Evolutionary conservation across 208 protist species (phyloP).

Genomic region (Leishmania arabica): DNA sequence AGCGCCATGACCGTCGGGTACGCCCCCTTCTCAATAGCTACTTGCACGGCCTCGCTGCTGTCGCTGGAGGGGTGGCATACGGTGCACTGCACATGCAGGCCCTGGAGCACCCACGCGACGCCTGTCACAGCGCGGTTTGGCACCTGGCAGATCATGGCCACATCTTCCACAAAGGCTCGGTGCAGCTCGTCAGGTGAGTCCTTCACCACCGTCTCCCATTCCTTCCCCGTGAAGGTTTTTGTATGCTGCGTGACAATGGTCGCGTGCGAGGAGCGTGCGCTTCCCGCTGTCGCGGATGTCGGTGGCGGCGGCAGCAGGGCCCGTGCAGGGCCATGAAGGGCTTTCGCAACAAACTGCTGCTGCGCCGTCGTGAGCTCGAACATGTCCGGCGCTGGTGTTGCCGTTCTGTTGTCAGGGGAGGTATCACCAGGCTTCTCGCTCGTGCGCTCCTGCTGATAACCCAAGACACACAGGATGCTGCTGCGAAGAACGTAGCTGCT

Average conservation of each 20-base stretch:
- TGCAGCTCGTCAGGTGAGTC: conserved; percentile 31
- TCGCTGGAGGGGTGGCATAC: conserved; percentile 31
- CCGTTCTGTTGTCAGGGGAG: neutral
- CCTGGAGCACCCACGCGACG: conserved; percentile 29
- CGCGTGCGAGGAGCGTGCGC: conserved; percentile 2
- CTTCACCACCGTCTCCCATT: conserved; percentile 27
- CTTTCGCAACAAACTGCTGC: conserved; percentile 2
- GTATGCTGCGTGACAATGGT: conserved; percentile 12
- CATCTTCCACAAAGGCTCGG: conserved; percentile 13
- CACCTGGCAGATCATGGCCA: conserved; percentile 12
- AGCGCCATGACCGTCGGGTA: conserved; percentile 16
- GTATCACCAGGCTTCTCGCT: neutral
- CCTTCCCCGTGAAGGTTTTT: conserved; percentile 13
- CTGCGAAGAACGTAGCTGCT: conserved; percentile 25
- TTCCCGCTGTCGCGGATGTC: neutral
- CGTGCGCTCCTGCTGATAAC: neutral
- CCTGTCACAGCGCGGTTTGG: conserved; percentile 35
- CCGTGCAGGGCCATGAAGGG: neutral
- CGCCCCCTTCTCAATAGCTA: conserved; percentile 8
- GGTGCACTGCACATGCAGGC: conserved; percentile 38
- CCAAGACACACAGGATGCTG: conserved; percentile 39
- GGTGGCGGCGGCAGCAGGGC: neutral
- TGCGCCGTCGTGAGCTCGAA: conserved; percentile 9
- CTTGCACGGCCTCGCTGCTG: conserved; percentile 13
- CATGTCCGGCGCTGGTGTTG: neutral